Evolutionary conservation across 2,329 filamentous ascomycete species (phyloP).

Genomic region (Aspergillus quadricinctus): DNA sequence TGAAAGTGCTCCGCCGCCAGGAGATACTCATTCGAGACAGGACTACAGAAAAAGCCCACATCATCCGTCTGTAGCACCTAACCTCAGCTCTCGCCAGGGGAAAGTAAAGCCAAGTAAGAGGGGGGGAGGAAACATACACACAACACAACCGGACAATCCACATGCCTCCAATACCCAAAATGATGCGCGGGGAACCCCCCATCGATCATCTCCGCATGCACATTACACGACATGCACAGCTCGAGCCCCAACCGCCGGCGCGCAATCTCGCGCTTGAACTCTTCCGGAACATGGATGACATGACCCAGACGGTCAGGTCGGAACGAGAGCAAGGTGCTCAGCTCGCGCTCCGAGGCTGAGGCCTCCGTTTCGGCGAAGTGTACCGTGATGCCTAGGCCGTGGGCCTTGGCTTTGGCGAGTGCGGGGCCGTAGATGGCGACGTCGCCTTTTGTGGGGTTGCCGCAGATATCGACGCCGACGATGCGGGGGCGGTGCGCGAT

Average conservation of each 20-base stretch:
- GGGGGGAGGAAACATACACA: conserved; percentile 53
- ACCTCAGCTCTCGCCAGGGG: no score
- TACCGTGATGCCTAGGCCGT: conserved; percentile 62
- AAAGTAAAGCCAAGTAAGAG: no score
- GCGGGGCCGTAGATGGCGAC: conserved; percentile 54
- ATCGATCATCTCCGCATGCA: conserved; percentile 67
- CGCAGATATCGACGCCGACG: conserved; percentile 74
- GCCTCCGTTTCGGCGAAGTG: conserved; percentile 70
- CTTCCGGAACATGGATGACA: conserved; percentile 67
- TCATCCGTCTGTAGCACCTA: conserved; percentile 70
- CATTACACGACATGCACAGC: conserved; percentile 76
- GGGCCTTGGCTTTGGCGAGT: conserved; percentile 53
- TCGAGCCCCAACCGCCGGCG: conserved; percentile 61
- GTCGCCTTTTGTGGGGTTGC: conserved; percentile 63
- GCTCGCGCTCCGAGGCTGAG: conserved; percentile 56
- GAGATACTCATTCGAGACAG: conserved; percentile 70
- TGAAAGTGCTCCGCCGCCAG: conserved; percentile 68
- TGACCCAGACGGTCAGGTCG: conserved; percentile 68
- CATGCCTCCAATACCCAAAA: conserved; percentile 67
- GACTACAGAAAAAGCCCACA: conserved; percentile 74
- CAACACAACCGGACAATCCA: conserved; percentile 59
- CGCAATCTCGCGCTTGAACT: conserved; percentile 54
- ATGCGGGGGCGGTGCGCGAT: conserved; percentile 51
- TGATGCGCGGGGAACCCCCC: conserved; percentile 67
- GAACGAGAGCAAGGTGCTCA: conserved; percentile 62